Evolutionary conservation across 1,139 yeast species (phyloP).

Genomic region (Kurtzmaniella quercitrusa): DNA sequence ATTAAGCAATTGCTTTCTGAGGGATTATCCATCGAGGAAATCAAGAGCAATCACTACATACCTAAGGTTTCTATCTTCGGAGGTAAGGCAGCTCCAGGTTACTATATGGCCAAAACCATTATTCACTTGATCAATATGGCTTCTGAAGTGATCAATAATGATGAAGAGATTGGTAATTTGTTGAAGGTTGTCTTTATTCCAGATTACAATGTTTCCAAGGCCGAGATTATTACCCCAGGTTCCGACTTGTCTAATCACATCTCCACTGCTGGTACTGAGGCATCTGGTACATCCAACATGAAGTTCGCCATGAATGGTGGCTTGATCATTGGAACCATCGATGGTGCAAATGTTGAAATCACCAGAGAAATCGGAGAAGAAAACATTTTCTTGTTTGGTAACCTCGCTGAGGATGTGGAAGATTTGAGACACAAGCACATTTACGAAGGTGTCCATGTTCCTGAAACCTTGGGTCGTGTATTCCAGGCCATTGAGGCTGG

Average conservation of each 20-base stretch:
- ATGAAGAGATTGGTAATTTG: slow-evolving; percentile 66
- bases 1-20: slow-evolving; percentile 62
- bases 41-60: slow-evolving; percentile 54
- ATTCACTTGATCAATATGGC: slow-evolving; percentile 83
- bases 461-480: slow-evolving; percentile 57
- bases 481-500: slow-evolving; percentile 69
- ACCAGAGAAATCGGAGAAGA: slow-evolving; percentile 92
- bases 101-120: slow-evolving; percentile 89
- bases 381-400: slow-evolving; percentile 88
- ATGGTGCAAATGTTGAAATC: slow-evolving; percentile 95
- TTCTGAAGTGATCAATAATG: slow-evolving; percentile 75
- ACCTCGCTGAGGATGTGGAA: slow-evolving; percentile 84
- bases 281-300: slow-evolving; percentile 95
- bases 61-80: slow-evolving; percentile 84
- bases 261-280: slow-evolving; percentile 98
- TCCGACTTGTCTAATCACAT: slow-evolving; percentile 91
- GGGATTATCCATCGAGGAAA: slow-evolving; percentile 50
- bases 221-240: slow-evolving; percentile 87
- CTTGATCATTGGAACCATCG: slow-evolving; percentile 90
- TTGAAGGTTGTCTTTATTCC: slow-evolving; percentile 86
- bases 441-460: slow-evolving; percentile 52
- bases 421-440: slow-evolving; percentile 75
- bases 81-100: slow-evolving; percentile 97
- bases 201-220: slow-evolving; percentile 91
- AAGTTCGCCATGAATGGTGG: slow-evolving; percentile 94